Evolutionary conservation across 257 asterid species (phyloP), one percentile per base, ranked within the genome.

Genomic region (Anisodus acutangulus): DNA sequence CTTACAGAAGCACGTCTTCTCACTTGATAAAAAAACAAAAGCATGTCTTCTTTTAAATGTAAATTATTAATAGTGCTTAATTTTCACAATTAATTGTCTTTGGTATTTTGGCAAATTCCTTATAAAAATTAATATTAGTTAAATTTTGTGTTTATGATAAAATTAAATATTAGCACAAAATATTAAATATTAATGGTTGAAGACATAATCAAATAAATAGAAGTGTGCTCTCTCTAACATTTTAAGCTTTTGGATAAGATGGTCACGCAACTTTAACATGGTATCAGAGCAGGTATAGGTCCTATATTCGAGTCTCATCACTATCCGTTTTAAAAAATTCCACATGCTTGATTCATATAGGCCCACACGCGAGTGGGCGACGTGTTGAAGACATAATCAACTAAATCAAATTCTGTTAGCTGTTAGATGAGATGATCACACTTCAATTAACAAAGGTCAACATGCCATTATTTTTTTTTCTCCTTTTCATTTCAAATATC

Each of bases 51-150:
- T n/a, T 9, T 53, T 71, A 71, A 71, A 45, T 45, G 58, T 71
- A 71, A 71, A 45, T 0, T 71, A 15, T 45, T 71, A 9, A 71
- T 9, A 71, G 58, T 71, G n/a, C 55, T 71, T 71, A 71, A 71
- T 43, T 71, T 71, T 51, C 5, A 6, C 39, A 9, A 43, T 70
- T 19, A 71, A 9, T 6, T 11, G 16, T 71, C 45, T 16, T 70
- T 43, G 57, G 79, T 70, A 70, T 70, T 43, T 70, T 11, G 55
- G 55, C 2, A 12, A 9, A 49, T 9, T 17, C 17, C 5, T 9
- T 69, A 17, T 70, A 43, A 70, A 70, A 17, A 70, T 17, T 70
- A 43, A 70, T 43, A 70, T 9, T 70, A 43, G 57, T n/a, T 43
- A 19, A 70, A 69, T 54, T 37, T 68, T 16, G 31, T 70, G 55